Conservation (phyloP, 2,329 filamentous ascomycete species). For the Curvularia lunata region DNA sequence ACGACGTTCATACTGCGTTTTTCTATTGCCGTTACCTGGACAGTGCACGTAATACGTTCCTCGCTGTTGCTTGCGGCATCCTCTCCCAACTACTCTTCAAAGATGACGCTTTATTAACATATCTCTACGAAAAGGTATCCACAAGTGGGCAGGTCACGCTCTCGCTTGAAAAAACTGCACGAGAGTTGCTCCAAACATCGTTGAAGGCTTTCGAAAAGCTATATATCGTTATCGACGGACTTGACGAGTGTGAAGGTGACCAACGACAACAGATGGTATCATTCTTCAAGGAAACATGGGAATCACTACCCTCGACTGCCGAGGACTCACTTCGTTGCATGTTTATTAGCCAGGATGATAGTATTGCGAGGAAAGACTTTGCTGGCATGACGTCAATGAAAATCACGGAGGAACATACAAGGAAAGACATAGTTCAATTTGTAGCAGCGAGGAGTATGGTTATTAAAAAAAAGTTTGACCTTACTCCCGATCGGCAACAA, state of each 20-base stretch:
- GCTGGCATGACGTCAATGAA: conserved; percentile 3
- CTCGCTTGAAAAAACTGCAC: neutral
- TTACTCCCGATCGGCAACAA: conserved; percentile 25
- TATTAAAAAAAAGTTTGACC: conserved; percentile 23
- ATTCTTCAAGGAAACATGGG: conserved; percentile 16
- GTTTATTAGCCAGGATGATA: conserved; percentile 36
- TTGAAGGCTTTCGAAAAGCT: conserved; percentile 32
- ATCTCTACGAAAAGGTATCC: conserved; percentile 3
- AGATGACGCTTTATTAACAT: neutral
- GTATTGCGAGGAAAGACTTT: conserved; percentile 10
- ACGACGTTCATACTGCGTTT: conserved; percentile 19
- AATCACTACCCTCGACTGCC: conserved; percentile 22
- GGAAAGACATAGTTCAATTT: conserved; percentile 7
- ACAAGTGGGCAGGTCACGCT: conserved; percentile 6
- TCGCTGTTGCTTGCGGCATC: conserved; percentile 3
- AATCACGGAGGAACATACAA: conserved; percentile 7
- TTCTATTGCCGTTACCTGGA: conserved; percentile 32
- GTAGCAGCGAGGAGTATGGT: neutral
- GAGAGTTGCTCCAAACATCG: conserved; percentile 17
- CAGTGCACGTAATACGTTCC: conserved; percentile 12
- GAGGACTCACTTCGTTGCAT: conserved; percentile 16
- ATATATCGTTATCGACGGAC: conserved; percentile 39
- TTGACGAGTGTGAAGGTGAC: conserved; percentile 51
- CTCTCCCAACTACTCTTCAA: conserved; percentile 4
- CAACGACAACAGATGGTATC: conserved; percentile 34